Evolutionary conservation across 75 land plant genomes (phyloP).

Genomic region (Selaginella moellendorffii): DNA sequence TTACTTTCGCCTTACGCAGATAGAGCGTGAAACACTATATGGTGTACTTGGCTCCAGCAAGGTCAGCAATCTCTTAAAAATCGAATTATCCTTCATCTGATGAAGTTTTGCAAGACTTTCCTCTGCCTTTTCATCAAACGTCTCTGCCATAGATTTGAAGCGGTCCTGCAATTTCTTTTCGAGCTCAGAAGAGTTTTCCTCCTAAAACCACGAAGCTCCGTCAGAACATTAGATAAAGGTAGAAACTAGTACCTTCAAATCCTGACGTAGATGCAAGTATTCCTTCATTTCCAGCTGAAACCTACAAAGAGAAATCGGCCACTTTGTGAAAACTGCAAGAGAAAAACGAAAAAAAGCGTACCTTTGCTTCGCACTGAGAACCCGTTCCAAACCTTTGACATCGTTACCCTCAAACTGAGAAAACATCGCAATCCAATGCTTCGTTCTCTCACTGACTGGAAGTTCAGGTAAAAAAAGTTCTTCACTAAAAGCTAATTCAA

Average conservation of each 20-base stretch:
- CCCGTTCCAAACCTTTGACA: constrained; percentile 50
- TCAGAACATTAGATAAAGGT: neutral
- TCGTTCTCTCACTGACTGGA: constrained; percentile 34
- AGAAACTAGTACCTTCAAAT: constrained; percentile 38
- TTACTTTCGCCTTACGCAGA: constrained; percentile 26
- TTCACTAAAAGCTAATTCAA: constrained; percentile 45
- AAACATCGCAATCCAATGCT: constrained; percentile 45
- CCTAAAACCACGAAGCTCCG: constrained; percentile 16
- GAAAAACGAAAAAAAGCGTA: constrained; percentile 7
- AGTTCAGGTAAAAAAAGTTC: constrained; percentile 38
- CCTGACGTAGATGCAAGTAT: constrained; percentile 38
- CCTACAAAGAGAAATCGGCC: constrained; percentile 27
- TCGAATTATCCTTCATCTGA: constrained; percentile 58
- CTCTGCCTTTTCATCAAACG: constrained; percentile 68
- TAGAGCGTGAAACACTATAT: constrained; percentile 17
- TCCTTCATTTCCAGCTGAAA: constrained; percentile 58
- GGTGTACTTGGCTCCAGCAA: constrained; percentile 39
- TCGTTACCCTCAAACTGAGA: constrained; percentile 51
- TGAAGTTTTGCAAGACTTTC: constrained; percentile 61
- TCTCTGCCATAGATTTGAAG: constrained; percentile 41
- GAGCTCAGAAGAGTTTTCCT: constrained; percentile 31
- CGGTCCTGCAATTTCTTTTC: constrained; percentile 25
- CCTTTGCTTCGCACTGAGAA: constrained; percentile 67
- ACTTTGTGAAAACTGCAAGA: constrained; percentile 3
- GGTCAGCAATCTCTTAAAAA: constrained; percentile 33